Evolutionary conservation across 805 yeast species (phyloP).

Genomic region (Candida gorgasii): DNA sequence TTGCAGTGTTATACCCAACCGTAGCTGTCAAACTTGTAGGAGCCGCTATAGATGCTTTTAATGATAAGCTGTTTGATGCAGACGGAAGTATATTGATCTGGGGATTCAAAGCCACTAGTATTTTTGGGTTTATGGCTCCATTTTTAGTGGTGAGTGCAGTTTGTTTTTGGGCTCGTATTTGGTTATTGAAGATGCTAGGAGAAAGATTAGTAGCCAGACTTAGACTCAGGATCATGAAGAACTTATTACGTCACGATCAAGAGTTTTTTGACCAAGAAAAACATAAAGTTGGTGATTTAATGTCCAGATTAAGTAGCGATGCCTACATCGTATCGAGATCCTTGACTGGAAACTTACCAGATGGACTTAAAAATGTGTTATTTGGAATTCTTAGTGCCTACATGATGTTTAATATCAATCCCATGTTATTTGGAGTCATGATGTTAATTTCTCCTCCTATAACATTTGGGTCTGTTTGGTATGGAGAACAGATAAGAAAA

Average conservation of each 20-base stretch:
- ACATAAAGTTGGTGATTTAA: constrained; percentile 48
- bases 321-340: constrained; percentile 48
- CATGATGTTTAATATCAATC: constrained; percentile 47
- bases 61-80: constrained; percentile 31
- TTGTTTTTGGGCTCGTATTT: constrained; percentile 49
- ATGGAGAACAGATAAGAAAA: constrained; percentile 44
- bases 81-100: constrained; percentile 43
- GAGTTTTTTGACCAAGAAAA: constrained; percentile 44
- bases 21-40: constrained; percentile 46
- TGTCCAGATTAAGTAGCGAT: constrained; percentile 45
- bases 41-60: constrained; percentile 44
- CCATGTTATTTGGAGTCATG: constrained; percentile 44
- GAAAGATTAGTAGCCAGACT: constrained; percentile 47
- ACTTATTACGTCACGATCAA: constrained; percentile 42
- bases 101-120: constrained; percentile 45
- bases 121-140: constrained; percentile 44
- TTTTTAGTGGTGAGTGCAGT: constrained; percentile 43
- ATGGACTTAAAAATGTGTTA: constrained; percentile 44
- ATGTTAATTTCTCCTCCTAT: constrained; percentile 47
- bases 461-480: constrained; percentile 46
- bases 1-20: constrained; percentile 47
- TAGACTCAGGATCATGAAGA: constrained; percentile 42
- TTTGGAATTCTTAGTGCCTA: constrained; percentile 44
- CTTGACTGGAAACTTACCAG: constrained; percentile 44
- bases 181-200: constrained; percentile 43